Evolutionary conservation across 768 basidiomycete genomes (phyloP).

Genomic region (Amanita pseudoporphyria): DNA sequence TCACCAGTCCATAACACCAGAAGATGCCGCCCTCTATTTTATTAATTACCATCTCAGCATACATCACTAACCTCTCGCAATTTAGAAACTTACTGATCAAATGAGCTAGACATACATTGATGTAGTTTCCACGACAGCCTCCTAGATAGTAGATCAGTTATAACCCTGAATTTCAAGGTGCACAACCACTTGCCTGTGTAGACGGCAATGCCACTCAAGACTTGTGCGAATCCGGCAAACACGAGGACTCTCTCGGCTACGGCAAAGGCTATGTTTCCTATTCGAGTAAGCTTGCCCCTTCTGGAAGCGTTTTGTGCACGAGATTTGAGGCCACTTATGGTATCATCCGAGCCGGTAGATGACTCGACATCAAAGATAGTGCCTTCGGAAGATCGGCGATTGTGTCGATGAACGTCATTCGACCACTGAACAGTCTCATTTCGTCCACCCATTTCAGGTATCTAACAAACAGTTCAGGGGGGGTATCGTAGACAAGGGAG

Average conservation of each 20-base stretch:
- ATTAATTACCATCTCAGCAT: slow-evolving; percentile 5
- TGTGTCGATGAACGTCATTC: slow-evolving; percentile 34
- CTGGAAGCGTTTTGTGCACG: slow-evolving; percentile 6
- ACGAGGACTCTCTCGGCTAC: slow-evolving; percentile 56
- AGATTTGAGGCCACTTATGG: slow-evolving; percentile 34
- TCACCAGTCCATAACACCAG: slow-evolving; percentile 81
- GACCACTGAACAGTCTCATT: slow-evolving; percentile 45
- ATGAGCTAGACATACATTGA: slow-evolving; percentile 84
- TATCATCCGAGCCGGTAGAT: slow-evolving; percentile 45
- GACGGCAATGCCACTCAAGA: slow-evolving; percentile 61
- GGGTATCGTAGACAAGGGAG: slow-evolving; percentile 21
- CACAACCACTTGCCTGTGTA: slow-evolving; percentile 51
- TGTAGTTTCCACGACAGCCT: slow-evolving; percentile 68
- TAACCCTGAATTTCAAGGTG: background rate
- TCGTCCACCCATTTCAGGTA: slow-evolving; percentile 19
- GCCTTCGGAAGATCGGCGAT: slow-evolving; percentile 41
- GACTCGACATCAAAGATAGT: slow-evolving; percentile 43
- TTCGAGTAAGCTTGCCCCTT: slow-evolving; percentile 23
- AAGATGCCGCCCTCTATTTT: slow-evolving; percentile 82
- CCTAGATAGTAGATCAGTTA: slow-evolving; percentile 25
- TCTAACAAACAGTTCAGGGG: slow-evolving; percentile 16
- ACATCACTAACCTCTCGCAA: slow-evolving; percentile 5
- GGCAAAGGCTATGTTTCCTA: slow-evolving; percentile 41
- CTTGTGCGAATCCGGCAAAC: slow-evolving; percentile 57
- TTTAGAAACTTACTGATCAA: slow-evolving; percentile 62